Evolutionary conservation across 768 basidiomycete genomes (phyloP), one percentile per base, ranked within the genome.

Genomic region (Hebeloma cylindrosporum): DNA sequence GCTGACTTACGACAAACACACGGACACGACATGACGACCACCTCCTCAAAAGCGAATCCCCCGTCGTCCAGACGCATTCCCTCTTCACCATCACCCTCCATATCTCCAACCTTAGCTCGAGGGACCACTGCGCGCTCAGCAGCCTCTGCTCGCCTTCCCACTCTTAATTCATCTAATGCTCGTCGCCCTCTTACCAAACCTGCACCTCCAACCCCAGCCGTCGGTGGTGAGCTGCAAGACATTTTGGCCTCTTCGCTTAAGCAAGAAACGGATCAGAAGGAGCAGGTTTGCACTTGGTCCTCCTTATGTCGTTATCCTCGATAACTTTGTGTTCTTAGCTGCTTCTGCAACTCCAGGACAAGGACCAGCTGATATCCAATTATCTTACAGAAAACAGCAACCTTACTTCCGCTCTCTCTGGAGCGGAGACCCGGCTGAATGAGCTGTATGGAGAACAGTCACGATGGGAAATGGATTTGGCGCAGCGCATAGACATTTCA

Each of bases 371-470:
- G 10, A 80, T 93, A 40, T 51, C 72, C 13, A 66, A 62, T 52
- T 75, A 90, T 49, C 70, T 78, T 8, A 62, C 69, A 41, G 88
- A 91, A 57, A 89, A 85, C 65, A 71, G 72, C 54, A 78, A 68
- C 52, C 66, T 92, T 30, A 70, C 74, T 18, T 82, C 85, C 18
- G 71, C 86, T 18, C 69, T 93, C 23, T 72, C 79, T 57, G 63
- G 75, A 25, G 83, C 87, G 22, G 89, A 92, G 63, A 65, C 74
- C n/a, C 77, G 86, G 21, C 69, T 93, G 41, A 75, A 79, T 51
- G 89, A 93, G 54, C 73, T 91, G 38, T 91, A 91, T 58, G 71
- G 83, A 9, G 90, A 93, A 53, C 89, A 92, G 62, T 72, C 77
- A 45, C 80, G 90, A 50, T 83, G 80, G 68, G 92, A 94, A 63